A percentile compares a stretch with the other conserved stretches of the same genome.
Evolutionary conservation across 768 basidiomycete species (phyloP).

Genomic region (Megacollybia marginata): DNA sequence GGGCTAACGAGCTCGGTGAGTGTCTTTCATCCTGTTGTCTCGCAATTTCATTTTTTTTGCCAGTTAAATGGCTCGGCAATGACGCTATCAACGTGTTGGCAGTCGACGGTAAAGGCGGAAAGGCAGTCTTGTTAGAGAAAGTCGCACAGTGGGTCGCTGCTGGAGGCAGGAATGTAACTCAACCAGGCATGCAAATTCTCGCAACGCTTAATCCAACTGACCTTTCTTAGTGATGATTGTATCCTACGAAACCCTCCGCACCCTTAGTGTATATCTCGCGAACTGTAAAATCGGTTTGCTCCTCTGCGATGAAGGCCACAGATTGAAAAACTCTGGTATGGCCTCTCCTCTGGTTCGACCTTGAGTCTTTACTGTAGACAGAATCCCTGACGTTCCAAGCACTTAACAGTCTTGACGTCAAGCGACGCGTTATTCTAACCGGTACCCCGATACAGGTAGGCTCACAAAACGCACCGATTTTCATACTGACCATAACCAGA

Average conservation of each 20-base stretch:
- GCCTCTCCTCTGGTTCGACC: not conserved
- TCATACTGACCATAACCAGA: conserved; percentile 34
- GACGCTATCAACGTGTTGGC: conserved; percentile 77
- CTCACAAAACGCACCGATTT: conserved; percentile 4
- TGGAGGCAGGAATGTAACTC: conserved; percentile 80
- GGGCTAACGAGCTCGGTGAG: conserved; percentile 93
- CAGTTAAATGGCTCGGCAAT: conserved; percentile 94
- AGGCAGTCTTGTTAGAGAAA: conserved; percentile 67
- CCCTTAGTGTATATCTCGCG: conserved; percentile 67
- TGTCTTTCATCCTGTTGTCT: not conserved
- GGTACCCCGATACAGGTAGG: conserved; percentile 86
- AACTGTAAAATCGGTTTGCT: conserved; percentile 81
- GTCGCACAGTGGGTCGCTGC: conserved; percentile 90
- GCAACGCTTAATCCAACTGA: not conserved
- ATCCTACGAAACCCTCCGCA: conserved; percentile 92
- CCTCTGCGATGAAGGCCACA: conserved; percentile 96
- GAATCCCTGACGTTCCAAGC: conserved; percentile 87
- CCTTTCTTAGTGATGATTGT: conserved; percentile 85
- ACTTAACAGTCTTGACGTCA: conserved; percentile 75
- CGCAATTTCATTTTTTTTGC: not conserved
- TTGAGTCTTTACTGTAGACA: not conserved
- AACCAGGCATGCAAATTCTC: conserved; percentile 64
- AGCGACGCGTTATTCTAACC: conserved; percentile 86
- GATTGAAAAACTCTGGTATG: conserved; percentile 89
- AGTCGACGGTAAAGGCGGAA: conserved; percentile 88